Evolutionary conservation across 164 flowering plant genomes (phyloP), one percentile per base, ranked within the genome.

Genomic region (Cinnamomum micranthum): DNA sequence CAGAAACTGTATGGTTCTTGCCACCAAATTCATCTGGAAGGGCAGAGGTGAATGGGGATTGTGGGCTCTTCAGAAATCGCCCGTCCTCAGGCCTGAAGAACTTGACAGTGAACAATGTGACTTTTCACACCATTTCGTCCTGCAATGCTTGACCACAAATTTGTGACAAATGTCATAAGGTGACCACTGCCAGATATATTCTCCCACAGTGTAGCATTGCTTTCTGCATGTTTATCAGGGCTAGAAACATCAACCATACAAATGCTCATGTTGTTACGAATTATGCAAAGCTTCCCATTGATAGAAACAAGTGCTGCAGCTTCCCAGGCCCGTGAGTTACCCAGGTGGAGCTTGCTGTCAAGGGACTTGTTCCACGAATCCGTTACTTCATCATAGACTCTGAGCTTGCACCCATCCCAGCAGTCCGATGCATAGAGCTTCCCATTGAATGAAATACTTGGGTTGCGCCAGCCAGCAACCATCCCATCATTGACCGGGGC

Each of bases 191-290:
- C 65, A 13, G 77, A 51, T 51, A 74, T 68, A 28, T 71, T 74
- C 72, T 74, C 77, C 77, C 77, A 74, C 2, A 74, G 72, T 27
- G 86, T 87, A 71, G 92, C 89, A 76, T 85, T 90, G 72, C 77
- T 88, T 78, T 89, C 94, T 2, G 83, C 86, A 17, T 76, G 79
- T 50, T 83, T 87, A 69, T 91, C 86, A 4, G 91, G 87, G 72
- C 85, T 79, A 31, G 89, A 88, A 51, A 95, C 92, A 81, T 95
- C 94, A 47, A 95, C 98, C 71, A 95, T 74, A 70, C 93, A 90
- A 28, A 95, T 87, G 81, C 98, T 95, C 99, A 95, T 93, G 83
- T 95, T 95, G 84, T 95, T 95, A 6, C 98, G 92, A 60, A 93
- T 87, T 25, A 95, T 93, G 80, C 98, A 95, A 41, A 95, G 95